These are phyloP conservation scores for Pholiota adiposa DNA, from an alignment of 1,284 basidiomycete species.

Conservation along the genomic window DNA sequence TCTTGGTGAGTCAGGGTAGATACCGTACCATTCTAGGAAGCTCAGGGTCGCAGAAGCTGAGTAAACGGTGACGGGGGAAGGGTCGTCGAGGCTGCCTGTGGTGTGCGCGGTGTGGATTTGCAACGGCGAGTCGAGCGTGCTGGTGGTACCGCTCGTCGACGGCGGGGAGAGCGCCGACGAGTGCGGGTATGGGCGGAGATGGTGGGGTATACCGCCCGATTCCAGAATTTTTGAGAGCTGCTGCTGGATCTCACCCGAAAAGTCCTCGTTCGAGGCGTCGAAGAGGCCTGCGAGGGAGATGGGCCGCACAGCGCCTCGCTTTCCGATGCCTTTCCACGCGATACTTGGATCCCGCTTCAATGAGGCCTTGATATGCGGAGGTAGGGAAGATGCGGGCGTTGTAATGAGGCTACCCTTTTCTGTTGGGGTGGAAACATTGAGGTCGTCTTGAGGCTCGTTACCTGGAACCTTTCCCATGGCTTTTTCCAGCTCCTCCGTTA, in stretches of 20 bases:
- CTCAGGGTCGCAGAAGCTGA: slow-evolving; percentile 43
- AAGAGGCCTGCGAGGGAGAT: slow-evolving; percentile 35
- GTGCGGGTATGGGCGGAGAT: slow-evolving; percentile 22
- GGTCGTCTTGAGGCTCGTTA: slow-evolving; percentile 10
- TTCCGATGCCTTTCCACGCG: slow-evolving; percentile 22
- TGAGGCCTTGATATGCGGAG: slow-evolving; percentile 9
- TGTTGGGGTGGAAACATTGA: slow-evolving; percentile 7
- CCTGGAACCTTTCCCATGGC: slow-evolving; percentile 23
- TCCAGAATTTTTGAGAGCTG: slow-evolving; percentile 35
- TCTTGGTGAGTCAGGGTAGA: slow-evolving; percentile 36
- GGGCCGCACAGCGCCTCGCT: slow-evolving; percentile 27
- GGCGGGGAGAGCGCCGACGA: slow-evolving; percentile 27
- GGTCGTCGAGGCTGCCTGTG: slow-evolving; percentile 16
- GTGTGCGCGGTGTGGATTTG: slow-evolving; percentile 21
- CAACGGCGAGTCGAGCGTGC: slow-evolving; percentile 18
- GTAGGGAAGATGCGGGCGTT: slow-evolving; percentile 16
- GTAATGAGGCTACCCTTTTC: slow-evolving; percentile 23
- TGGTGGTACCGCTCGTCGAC: slow-evolving; percentile 22
- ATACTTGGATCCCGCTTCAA: slow-evolving; percentile 14
- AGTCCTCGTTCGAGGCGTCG: slow-evolving; percentile 29
- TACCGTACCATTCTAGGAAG: slow-evolving; percentile 42
- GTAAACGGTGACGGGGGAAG: slow-evolving; percentile 32
- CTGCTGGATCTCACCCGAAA: slow-evolving; percentile 34
- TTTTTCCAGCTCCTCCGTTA: slow-evolving; percentile 36
- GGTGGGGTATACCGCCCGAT: slow-evolving; percentile 28